Conservation (phyloP, 2,329 filamentous ascomycete species). For the Periconia digitata region DNA sequence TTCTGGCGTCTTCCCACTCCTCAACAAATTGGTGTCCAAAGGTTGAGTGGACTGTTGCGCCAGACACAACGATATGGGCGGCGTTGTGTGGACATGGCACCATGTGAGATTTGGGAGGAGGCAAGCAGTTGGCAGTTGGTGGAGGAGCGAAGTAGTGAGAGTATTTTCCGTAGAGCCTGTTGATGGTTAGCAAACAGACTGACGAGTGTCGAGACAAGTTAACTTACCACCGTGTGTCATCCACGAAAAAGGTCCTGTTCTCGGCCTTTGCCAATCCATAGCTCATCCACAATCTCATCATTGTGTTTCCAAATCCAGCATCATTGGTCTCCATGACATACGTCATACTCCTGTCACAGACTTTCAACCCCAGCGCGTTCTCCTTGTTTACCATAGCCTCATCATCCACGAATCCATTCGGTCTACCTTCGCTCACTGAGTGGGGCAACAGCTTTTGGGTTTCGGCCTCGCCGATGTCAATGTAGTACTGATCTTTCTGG, state of each 20-base stretch:
- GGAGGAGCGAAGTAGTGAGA: slow-evolving; percentile 70
- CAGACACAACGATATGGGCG: slow-evolving; percentile 72
- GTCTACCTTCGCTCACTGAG: slow-evolving; percentile 42
- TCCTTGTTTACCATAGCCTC: slow-evolving; percentile 31
- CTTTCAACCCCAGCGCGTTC: slow-evolving; percentile 42
- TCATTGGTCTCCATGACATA: slow-evolving; percentile 75
- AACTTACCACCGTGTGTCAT: slow-evolving; percentile 71
- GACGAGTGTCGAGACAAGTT: neutral
- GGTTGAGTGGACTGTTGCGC: slow-evolving; percentile 64
- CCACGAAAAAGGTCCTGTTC: slow-evolving; percentile 76
- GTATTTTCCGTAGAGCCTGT: slow-evolving; percentile 73
- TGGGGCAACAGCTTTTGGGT: slow-evolving; percentile 61
- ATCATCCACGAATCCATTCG: slow-evolving; percentile 42
- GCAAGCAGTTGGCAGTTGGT: slow-evolving; percentile 65
- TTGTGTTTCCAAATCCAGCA: slow-evolving; percentile 73
- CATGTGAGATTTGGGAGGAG: slow-evolving; percentile 73
- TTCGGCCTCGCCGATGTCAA: slow-evolving; percentile 75
- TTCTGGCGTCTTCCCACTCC: slow-evolving; percentile 53
- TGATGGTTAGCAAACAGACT: slow-evolving; percentile 13
- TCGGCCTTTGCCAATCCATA: slow-evolving; percentile 78
- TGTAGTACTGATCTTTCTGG: slow-evolving; percentile 65
- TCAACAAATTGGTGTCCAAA: slow-evolving; percentile 64
- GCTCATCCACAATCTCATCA: slow-evolving; percentile 81
- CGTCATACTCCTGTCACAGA: slow-evolving; percentile 73
- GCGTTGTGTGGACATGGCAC: slow-evolving; percentile 78